Evolutionary conservation across 192 early-diverging fungal genomes (phyloP).

Genomic region (Kickxella alabastrina): DNA sequence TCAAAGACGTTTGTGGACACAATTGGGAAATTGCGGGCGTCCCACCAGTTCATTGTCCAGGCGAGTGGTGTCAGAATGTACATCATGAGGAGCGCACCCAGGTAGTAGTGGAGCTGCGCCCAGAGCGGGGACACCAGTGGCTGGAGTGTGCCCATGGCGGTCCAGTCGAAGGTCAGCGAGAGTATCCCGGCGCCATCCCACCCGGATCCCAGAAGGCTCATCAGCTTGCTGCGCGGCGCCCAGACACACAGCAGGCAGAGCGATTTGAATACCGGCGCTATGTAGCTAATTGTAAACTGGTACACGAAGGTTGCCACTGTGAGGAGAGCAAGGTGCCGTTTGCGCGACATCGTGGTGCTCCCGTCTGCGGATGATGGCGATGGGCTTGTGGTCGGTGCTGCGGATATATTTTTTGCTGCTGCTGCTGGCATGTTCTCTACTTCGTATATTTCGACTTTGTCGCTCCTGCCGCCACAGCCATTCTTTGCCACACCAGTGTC

Average conservation of each 20-base stretch:
- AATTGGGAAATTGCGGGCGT: conserved; percentile 52
- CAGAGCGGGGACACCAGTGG: conserved; percentile 71
- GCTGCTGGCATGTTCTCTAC: background rate
- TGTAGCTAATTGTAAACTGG: conserved; percentile 55
- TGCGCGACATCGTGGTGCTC: conserved; percentile 12
- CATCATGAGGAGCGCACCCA: conserved; percentile 61
- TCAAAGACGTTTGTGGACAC: conserved; percentile 65
- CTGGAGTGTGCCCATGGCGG: conserved; percentile 51
- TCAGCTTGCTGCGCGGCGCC: conserved; percentile 23
- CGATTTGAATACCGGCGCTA: conserved; percentile 65
- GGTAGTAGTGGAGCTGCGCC: conserved; percentile 64
- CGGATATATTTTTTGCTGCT: background rate
- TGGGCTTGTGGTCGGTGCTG: background rate
- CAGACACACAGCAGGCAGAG: conserved; percentile 60
- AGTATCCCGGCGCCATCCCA: conserved; percentile 64
- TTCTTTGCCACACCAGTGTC: background rate
- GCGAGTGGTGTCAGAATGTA: conserved; percentile 68
- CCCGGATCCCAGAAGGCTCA: conserved; percentile 38
- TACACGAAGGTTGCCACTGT: conserved; percentile 43
- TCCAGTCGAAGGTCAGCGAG: conserved; percentile 74
- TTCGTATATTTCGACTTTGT: conserved; percentile 3
- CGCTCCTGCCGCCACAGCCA: background rate
- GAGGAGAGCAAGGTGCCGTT: conserved; percentile 19
- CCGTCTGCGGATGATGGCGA: too few relatives aligned
- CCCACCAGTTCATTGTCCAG: conserved; percentile 64